Percentiles rank a stretch among this genome's conserved stretches.
Evolutionary conservation across 2,329 filamentous ascomycete genomes (phyloP).

Genomic region (Arthrocladium fulminans): DNA sequence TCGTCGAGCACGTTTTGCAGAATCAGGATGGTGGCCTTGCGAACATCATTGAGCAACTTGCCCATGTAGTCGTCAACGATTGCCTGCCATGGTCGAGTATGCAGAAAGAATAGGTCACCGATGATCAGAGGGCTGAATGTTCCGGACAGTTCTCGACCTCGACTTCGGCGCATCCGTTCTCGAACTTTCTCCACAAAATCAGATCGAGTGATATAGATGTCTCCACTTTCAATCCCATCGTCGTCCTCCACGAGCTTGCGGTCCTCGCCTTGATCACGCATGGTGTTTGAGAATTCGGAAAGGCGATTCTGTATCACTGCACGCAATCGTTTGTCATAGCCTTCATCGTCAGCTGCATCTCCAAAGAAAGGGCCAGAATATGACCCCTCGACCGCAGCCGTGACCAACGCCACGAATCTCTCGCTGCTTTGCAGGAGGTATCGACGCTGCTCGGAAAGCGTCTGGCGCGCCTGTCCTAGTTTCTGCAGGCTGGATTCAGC

Average conservation of each 20-base stretch:
- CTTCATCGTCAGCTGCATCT: slow-evolving; percentile 17
- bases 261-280: background rate
- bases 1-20: slow-evolving; percentile 16
- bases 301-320: slow-evolving; percentile 25
- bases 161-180: slow-evolving; percentile 22
- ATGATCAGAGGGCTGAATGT: slow-evolving; percentile 28
- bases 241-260: background rate
- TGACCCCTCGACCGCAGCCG: slow-evolving; percentile 26
- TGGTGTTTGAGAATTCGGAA: slow-evolving; percentile 15
- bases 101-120: slow-evolving; percentile 28
- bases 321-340: slow-evolving; percentile 26
- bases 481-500: slow-evolving; percentile 5
- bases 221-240: background rate
- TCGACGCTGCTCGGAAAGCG: slow-evolving; percentile 14
- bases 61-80: slow-evolving; percentile 19
- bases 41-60: slow-evolving; percentile 15
- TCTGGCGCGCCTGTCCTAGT: slow-evolving; percentile 12
- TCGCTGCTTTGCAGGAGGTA: slow-evolving; percentile 20
- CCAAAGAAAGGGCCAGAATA: slow-evolving; percentile 30
- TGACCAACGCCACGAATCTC: slow-evolving; percentile 14
- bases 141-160: slow-evolving; percentile 30
- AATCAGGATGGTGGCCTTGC: slow-evolving; percentile 29
- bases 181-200: background rate
- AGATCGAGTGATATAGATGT: background rate
- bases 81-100: slow-evolving; percentile 28